Evolutionary conservation across 2,329 filamentous ascomycete genomes (phyloP).

Genomic region (Helotiales sp.): DNA sequence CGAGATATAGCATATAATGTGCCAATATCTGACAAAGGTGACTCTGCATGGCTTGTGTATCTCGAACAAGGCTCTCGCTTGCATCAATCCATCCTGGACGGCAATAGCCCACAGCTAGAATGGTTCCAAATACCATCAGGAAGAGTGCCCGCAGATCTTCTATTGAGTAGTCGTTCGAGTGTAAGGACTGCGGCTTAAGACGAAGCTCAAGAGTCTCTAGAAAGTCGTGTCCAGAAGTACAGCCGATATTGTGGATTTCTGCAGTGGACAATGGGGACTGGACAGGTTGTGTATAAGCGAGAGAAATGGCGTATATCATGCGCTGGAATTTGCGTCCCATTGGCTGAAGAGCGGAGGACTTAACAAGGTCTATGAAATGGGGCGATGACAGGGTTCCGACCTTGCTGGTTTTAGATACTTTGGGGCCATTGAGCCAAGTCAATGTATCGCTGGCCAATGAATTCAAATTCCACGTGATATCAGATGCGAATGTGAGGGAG

Average conservation of each 20-base stretch:
- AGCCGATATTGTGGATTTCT: constrained; percentile 1
- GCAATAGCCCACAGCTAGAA: constrained; percentile 8
- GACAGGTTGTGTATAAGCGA: constrained; percentile 6
- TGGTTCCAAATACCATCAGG: constrained; percentile 8
- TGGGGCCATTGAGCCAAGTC: constrained; percentile 1
- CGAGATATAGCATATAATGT: constrained; percentile 12
- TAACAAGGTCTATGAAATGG: constrained; percentile 4
- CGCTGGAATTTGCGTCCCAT: constrained; percentile 1
- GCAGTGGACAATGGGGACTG: background rate
- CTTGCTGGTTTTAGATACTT: constrained; percentile 2
- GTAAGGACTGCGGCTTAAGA: constrained; percentile 4
- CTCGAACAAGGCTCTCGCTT: background rate
- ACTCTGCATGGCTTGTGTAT: background rate
- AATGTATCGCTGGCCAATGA: background rate
- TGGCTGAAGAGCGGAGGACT: background rate
- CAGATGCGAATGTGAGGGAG: constrained; percentile 3
- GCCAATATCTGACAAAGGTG: constrained; percentile 13
- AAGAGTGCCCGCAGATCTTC: constrained; percentile 1
- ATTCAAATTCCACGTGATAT: constrained; percentile 11
- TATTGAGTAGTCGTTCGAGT: background rate
- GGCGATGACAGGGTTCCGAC: constrained; percentile 11
- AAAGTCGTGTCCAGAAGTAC: constrained; percentile 6
- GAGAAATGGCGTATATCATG: constrained; percentile 13
- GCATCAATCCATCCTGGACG: background rate
- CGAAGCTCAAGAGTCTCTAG: constrained; percentile 1